These are phyloP conservation scores for Avicennia marina DNA, from an alignment of 257 asterid genomes.

Conservation along the genomic window DNA sequence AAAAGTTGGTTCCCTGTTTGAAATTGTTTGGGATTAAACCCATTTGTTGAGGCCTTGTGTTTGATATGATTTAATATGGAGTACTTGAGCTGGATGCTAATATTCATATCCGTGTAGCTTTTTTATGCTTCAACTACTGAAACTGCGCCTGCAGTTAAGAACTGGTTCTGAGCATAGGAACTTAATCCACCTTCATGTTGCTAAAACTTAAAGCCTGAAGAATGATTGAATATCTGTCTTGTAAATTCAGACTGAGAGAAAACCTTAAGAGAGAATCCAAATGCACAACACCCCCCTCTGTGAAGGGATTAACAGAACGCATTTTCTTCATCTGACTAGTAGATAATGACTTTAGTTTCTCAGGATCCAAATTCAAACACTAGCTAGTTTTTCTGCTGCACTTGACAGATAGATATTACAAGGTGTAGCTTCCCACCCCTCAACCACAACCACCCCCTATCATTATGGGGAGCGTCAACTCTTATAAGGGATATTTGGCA, in stretches of 20 bases:
- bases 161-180: conserved; percentile 3
- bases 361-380: background rate
- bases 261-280: background rate
- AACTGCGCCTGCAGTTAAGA: background rate
- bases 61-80: background rate
- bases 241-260: background rate
- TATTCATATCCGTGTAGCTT: conserved; percentile 10
- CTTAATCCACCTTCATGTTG: background rate
- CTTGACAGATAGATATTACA: background rate
- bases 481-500: background rate
- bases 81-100: background rate
- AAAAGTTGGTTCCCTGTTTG: conserved; percentile 1
- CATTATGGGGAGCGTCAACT: background rate
- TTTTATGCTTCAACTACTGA: conserved; percentile 8
- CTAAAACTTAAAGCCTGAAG: conserved; percentile 2
- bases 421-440: background rate
- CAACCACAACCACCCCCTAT: background rate
- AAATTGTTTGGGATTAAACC: background rate
- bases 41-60: background rate
- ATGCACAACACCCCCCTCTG: background rate
- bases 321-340: background rate
- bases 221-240: background rate
- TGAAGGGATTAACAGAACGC: background rate
- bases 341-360: background rate
- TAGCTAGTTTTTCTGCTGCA: conserved; percentile 8